Conservation (phyloP, 169 alveolate species). For the Besnoitia besnoiti region DNA sequence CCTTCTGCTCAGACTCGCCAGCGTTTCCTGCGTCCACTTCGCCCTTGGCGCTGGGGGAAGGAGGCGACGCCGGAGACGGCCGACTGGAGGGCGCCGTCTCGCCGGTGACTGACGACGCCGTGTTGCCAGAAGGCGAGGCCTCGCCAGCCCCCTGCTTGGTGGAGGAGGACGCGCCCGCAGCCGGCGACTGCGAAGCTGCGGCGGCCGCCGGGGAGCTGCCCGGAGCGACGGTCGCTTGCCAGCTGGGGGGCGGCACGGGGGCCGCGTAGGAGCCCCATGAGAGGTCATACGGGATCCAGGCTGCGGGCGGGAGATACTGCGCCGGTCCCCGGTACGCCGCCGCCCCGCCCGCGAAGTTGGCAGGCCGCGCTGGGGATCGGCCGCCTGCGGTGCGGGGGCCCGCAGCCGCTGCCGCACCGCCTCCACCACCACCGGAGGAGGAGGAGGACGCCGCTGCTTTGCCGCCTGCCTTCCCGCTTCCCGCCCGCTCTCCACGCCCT, state of each 20-base stretch:
- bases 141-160: not conserved
- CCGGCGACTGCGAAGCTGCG: not conserved
- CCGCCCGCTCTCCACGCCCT: not conserved
- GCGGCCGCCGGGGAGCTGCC: not conserved
- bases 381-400: not conserved
- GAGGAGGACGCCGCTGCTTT: not conserved
- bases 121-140: not conserved
- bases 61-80: not conserved
- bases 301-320: not conserved
- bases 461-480: not conserved
- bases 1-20: not conserved
- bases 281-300: not conserved
- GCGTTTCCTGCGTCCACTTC: not conserved
- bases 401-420: not conserved
- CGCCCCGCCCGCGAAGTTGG: not conserved
- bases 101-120: not conserved
- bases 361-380: not conserved
- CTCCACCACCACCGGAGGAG: too few relatives aligned
- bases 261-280: not conserved
- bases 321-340: not conserved
- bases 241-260: not conserved
- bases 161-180: not conserved
- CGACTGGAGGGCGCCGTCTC: not conserved
- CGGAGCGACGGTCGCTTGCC: not conserved
- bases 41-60: not conserved